phyloP scores from a whole-genome alignment of 169 alveolate genomes.

The Theileria luwenshuni region DNA sequence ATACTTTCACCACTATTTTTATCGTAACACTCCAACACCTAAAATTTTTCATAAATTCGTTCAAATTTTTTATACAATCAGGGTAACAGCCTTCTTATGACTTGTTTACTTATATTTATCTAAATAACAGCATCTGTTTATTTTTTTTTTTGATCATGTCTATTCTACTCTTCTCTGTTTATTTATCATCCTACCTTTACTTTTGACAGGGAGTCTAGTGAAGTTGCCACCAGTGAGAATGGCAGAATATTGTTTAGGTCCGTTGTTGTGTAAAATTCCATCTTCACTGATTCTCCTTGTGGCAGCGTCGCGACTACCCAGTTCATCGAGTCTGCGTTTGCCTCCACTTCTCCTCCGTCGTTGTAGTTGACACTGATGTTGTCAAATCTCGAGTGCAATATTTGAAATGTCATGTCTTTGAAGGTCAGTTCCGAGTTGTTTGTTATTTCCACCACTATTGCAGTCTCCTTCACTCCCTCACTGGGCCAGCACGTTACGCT shows the following conservation, averaged over 20 bases:
- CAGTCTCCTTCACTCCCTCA: constrained; percentile 30
- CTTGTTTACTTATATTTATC: too few relatives aligned
- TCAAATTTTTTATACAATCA: not conserved
- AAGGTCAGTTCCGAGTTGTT: constrained; percentile 38
- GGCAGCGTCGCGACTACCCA: constrained; percentile 44
- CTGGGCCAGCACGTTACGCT: constrained; percentile 65
- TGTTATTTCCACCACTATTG: constrained; percentile 57
- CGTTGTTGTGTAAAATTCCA: constrained; percentile 49
- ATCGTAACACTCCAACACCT: constrained; percentile 59
- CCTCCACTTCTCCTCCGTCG: constrained; percentile 47
- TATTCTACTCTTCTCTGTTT: too few relatives aligned
- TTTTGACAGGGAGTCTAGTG: constrained; percentile 31
- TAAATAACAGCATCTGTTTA: too few relatives aligned
- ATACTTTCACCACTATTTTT: constrained; percentile 54
- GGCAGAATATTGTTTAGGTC: constrained; percentile 65
- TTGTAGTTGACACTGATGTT: constrained; percentile 33
- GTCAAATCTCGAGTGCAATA: constrained; percentile 49
- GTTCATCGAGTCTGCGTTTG: constrained; percentile 47
- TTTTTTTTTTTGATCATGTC: not conserved
- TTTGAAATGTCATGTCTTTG: constrained; percentile 41
- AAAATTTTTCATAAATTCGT: constrained; percentile 4
- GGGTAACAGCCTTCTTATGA: too few relatives aligned
- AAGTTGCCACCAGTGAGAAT: constrained; percentile 51
- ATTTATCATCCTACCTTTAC: constrained; percentile 43
- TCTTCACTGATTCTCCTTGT: constrained; percentile 32